Conservation (phyloP, 306 rosid species). For the Citrullus amarus region DNA sequence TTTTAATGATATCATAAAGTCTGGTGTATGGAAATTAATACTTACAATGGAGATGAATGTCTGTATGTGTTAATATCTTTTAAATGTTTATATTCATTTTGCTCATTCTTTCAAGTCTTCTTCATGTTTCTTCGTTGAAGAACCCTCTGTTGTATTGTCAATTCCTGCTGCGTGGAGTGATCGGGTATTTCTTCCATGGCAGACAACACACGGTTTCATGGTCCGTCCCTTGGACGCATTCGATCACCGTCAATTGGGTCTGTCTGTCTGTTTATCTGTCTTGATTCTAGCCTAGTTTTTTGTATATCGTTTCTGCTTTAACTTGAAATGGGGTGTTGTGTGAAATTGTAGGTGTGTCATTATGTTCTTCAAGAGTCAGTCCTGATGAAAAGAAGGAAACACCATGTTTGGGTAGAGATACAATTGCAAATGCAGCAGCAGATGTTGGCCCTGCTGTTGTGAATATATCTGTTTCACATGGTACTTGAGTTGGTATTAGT, state of each 20-base stretch:
- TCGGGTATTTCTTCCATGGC: conserved; percentile 17
- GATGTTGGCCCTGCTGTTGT: conserved; percentile 82
- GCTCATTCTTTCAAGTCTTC: neutral
- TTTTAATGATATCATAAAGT: neutral
- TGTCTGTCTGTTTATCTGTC: conserved; percentile 7
- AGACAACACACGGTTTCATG: conserved; percentile 1
- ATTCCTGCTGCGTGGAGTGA: conserved; percentile 24
- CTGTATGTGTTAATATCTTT: neutral
- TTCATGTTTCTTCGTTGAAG: conserved; percentile 17
- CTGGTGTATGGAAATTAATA: neutral
- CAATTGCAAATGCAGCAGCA: conserved; percentile 82
- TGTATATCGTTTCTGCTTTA: neutral
- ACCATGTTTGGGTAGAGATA: conserved; percentile 51
- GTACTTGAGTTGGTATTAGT: conserved; percentile 13
- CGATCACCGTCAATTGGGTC: conserved; percentile 24
- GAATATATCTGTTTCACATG: conserved; percentile 52
- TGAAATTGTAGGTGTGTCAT: conserved; percentile 34
- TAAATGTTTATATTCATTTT: neutral
- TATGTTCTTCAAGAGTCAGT: conserved; percentile 30
- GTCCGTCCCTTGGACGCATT: neutral
- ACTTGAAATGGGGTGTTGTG: neutral
- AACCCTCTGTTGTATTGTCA: conserved; percentile 16
- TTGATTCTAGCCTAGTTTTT: neutral
- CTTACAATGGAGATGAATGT: neutral
- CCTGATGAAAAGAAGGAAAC: neutral